A percentile compares a stretch with the other conserved stretches of the same genome.
phyloP scores from a whole-genome alignment of 306 rosid genomes.

The Cicer bijugum region DNA sequence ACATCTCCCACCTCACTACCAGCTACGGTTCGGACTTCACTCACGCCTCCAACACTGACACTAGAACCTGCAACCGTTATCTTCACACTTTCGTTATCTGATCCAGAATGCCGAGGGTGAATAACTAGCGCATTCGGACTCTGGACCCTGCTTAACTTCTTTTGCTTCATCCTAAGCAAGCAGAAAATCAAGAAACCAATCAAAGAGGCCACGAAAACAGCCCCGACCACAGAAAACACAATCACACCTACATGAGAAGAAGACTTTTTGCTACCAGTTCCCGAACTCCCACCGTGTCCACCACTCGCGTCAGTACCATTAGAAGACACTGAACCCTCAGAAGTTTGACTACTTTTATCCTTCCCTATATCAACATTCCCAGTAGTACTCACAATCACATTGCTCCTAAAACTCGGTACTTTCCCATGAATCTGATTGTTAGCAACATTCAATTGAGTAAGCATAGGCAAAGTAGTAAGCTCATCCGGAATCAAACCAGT shows the following conservation, averaged over 20 bases:
- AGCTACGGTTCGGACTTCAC: slow-evolving; percentile 63
- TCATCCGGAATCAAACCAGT: slow-evolving; percentile 69
- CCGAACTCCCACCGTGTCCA: slow-evolving; percentile 44
- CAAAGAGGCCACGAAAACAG: slow-evolving; percentile 54
- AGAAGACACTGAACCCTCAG: slow-evolving; percentile 43
- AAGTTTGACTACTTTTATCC: slow-evolving; percentile 47
- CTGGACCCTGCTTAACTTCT: slow-evolving; percentile 76
- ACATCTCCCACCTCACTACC: slow-evolving; percentile 70
- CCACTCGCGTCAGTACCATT: slow-evolving; percentile 15
- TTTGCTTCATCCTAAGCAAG: slow-evolving; percentile 68
- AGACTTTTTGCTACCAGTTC: slow-evolving; percentile 57
- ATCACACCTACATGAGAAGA: slow-evolving; percentile 55
- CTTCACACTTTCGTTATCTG: slow-evolving; percentile 84
- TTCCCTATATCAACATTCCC: slow-evolving; percentile 75
- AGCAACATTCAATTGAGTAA: slow-evolving; percentile 62
- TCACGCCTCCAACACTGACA: slow-evolving; percentile 76
- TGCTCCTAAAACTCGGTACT: slow-evolving; percentile 65
- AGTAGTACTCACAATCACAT: slow-evolving; percentile 50
- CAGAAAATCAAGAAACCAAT: slow-evolving; percentile 70
- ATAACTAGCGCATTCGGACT: slow-evolving; percentile 77
- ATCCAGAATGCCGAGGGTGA: slow-evolving; percentile 84
- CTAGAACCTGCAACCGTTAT: slow-evolving; percentile 90
- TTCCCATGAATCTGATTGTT: slow-evolving; percentile 72
- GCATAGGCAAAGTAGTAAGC: slow-evolving; percentile 64
- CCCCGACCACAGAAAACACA: slow-evolving; percentile 67